Base-by-base conservation (phyloP, 148 eudicot species). In the Silene conica region DNA sequence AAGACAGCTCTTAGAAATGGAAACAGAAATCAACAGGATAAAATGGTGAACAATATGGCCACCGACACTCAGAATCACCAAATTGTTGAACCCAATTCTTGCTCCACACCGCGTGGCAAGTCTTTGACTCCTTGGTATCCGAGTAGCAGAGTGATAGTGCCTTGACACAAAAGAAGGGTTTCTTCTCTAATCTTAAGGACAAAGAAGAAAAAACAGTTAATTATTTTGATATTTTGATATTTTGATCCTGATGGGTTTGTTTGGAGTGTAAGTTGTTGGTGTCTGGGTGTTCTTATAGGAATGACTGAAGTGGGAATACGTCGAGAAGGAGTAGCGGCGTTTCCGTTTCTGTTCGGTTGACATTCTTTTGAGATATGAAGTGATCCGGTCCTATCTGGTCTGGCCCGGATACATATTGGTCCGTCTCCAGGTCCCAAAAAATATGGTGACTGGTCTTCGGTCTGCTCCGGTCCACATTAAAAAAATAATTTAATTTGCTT, bases 141-240 rank as follows among this genome's bases (percentile, higher is more conserved):
- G 50, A 84, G 76, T 77, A 74, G 74, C 73, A 85, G 73, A 75
- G 57, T 76, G 22, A 63, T 77, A 18, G 48, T 81, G 21, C 28
- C 68, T 38, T 86, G 80, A 63, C 93, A 89, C 66, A 82, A 89
- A 59, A 87, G 93, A 80, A 84, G 90, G 78, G 83, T 85, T 84
- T 89, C 93, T 18, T 74, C 84, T 65, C 52, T 46, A 23, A 66
- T 66, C 58, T 54, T n/a, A 20, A 67, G 14, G 45, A 26, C 1
- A 16, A 21, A 48, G 4, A 48, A 48, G 16, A 48, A 48, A 50
- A 11, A 50, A 50, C n/a, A n/a, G n/a, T n/a, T n/a, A n/a, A 48
- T 45, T 26, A 28, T 20, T 21, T 45, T 58, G 38, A 45, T 61
- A 68, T 6, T 76, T 67, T 66, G 34, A 56, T 60, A 18, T 50